Conservation (phyloP, 768 basidiomycete species). For the Rhizopogon vinicolor region DNA sequence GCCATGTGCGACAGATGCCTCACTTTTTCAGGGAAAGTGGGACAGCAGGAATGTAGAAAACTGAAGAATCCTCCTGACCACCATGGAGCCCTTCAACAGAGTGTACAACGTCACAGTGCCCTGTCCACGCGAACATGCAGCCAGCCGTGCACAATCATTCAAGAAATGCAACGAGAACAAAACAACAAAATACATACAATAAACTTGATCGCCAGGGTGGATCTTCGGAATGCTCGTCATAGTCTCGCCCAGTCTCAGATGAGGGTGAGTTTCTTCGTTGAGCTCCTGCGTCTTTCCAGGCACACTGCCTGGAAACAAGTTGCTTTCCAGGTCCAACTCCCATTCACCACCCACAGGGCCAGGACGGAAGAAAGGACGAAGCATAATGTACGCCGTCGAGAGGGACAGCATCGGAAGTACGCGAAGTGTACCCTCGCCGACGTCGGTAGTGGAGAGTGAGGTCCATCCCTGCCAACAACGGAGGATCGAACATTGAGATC, state of each 20-base stretch:
- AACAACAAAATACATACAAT: constrained; percentile 32
- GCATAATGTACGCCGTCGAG: constrained; percentile 54
- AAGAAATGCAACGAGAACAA: background rate
- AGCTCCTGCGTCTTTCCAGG: constrained; percentile 54
- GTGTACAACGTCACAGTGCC: constrained; percentile 55
- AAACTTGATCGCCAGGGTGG: constrained; percentile 60
- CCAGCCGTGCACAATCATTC: background rate
- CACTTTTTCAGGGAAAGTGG: constrained; percentile 49
- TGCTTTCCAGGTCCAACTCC: constrained; percentile 47
- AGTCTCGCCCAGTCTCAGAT: constrained; percentile 48
- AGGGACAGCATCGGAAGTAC: constrained; percentile 56
- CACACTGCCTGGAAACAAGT: constrained; percentile 51
- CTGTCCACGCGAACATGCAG: constrained; percentile 16
- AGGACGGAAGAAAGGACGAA: constrained; percentile 64
- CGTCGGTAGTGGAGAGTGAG: constrained; percentile 47
- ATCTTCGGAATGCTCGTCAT: constrained; percentile 59
- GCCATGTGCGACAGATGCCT: constrained; percentile 6
- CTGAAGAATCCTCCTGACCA: constrained; percentile 47
- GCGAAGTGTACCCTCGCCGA: constrained; percentile 57
- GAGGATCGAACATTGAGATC: constrained; percentile 51
- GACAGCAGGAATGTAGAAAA: constrained; percentile 52
- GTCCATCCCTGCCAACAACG: constrained; percentile 60
- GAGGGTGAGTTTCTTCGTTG: constrained; percentile 54
- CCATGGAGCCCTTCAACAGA: constrained; percentile 47
- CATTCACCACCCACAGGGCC: constrained; percentile 38